Evolutionary conservation across 805 yeast genomes (phyloP), one percentile per base, ranked within the genome.

Genomic region (Candida mattraensis): DNA sequence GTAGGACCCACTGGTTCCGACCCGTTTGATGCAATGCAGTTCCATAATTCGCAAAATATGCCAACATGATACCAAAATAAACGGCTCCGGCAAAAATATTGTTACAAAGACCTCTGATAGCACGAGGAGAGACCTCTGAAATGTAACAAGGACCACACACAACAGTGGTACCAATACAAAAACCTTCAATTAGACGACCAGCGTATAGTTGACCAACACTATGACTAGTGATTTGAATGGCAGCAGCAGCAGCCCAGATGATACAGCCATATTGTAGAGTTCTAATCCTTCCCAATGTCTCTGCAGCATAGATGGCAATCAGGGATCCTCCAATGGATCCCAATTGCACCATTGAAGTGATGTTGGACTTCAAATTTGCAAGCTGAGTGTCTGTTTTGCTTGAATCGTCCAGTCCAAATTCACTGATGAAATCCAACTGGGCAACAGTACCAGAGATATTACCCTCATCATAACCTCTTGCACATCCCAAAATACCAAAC

Each of bases 381-480:
- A 68, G 26, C 9, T 64, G 52, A 5, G 52, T 23, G 4, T 43
- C 57, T 4, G 70, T 31, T 43, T 64, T 65, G 16, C 46, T 42
- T 4, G 60, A 49, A 45, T 72, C 74, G 11, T 56, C 49, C 16
- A 77, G 60, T 0, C 77, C 77, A 47, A 74, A 74, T 31, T 56
- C 53, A 5, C 49, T 34, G 19, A 48, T 55, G 51, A 77, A 77
- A 0, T 73, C 60, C 3, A 44, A 39, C 46, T 70, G 77, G 8
- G 70, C 62, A 14, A 70, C 58, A 5, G 67, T 56, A 9, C 76
- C 78, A 7, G 76, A 58, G 21, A 70, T 63, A 41, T 57, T 58
- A 21, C 82, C 82, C 52, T 77, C 82, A 51, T 77, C 82, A 29
- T 63, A 67, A 10, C 82, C 83, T 54, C 83, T 58, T 5, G 78